phyloP scores from a whole-genome alignment of 306 rosid genomes.

The Vigna hirtella region DNA sequence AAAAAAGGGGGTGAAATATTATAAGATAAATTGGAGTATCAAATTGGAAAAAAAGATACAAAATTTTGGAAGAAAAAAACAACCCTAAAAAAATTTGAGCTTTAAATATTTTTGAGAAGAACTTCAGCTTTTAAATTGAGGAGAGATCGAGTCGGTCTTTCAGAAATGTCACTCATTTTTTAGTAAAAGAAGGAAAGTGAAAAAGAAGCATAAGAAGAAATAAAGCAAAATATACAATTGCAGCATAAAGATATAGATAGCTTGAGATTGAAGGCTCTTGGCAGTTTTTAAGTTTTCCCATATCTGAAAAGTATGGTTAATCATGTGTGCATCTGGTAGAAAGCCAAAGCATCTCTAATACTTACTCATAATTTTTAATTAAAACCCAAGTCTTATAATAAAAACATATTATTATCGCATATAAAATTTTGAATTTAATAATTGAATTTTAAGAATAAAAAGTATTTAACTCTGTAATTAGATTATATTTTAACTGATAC shows the following conservation, averaged over 20 bases:
- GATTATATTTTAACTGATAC: too few species aligned
- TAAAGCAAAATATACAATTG: slow-evolving; percentile 42
- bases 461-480: too few species aligned
- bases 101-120: slow-evolving; percentile 47
- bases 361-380: too few species aligned
- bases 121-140: slow-evolving; percentile 46
- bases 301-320: slow-evolving; percentile 43
- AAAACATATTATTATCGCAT: too few species aligned
- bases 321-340: background rate
- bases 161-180: slow-evolving; percentile 48
- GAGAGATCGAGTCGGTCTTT: slow-evolving; percentile 48
- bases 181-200: slow-evolving; percentile 21
- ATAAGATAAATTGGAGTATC: too few species aligned
- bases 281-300: slow-evolving; percentile 19
- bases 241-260: slow-evolving; percentile 50
- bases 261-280: slow-evolving; percentile 65
- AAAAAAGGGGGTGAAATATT: too few species aligned
- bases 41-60: background rate
- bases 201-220: slow-evolving; percentile 39
- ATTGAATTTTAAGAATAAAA: too few species aligned
- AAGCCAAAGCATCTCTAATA: too few species aligned
- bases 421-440: too few species aligned
- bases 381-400: too few species aligned
- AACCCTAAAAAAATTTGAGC: slow-evolving; percentile 34
- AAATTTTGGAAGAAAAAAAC: slow-evolving; percentile 11